Conservation (phyloP, 192 early-diverging fungal genomes). For the Coemansia sp. region DNA sequence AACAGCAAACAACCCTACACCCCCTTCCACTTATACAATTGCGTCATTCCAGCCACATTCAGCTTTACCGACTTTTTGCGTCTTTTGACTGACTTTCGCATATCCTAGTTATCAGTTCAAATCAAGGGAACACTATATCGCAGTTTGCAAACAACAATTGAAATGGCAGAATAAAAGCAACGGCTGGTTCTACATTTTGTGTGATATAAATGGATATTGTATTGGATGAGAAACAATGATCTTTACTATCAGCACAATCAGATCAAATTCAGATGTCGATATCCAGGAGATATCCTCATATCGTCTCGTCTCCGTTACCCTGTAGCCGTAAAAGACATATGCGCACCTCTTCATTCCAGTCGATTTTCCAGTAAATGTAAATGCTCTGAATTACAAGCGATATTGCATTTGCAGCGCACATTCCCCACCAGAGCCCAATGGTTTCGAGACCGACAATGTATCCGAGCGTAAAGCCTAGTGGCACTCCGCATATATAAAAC, state of each 20-base stretch:
- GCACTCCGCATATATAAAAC: conserved; percentile 53
- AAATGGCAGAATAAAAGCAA: neutral
- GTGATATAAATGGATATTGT: neutral
- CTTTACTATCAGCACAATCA: neutral
- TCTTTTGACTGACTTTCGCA: too few species aligned
- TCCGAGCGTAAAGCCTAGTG: conserved; percentile 47
- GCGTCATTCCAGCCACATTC: neutral
- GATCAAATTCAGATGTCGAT: neutral
- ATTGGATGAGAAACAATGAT: neutral
- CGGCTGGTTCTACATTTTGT: neutral
- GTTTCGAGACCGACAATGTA: conserved; percentile 24
- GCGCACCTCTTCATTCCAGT: conserved; percentile 37
- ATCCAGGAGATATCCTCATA: neutral
- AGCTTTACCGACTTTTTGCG: too few species aligned
- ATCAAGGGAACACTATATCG: neutral
- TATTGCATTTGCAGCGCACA: conserved; percentile 19
- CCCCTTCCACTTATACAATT: neutral
- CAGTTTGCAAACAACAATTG: neutral
- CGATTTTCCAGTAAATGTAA: conserved; percentile 21
- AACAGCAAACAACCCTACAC: neutral
- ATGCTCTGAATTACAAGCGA: conserved; percentile 15
- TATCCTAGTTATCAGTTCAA: too few species aligned
- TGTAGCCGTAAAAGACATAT: conserved; percentile 17
- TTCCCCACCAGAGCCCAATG: conserved; percentile 33
- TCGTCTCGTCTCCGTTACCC: neutral